These are phyloP conservation scores for Globisporangium ultimum DNA, from an alignment of 352 stramenopile species.

Conservation along the genomic window DNA sequence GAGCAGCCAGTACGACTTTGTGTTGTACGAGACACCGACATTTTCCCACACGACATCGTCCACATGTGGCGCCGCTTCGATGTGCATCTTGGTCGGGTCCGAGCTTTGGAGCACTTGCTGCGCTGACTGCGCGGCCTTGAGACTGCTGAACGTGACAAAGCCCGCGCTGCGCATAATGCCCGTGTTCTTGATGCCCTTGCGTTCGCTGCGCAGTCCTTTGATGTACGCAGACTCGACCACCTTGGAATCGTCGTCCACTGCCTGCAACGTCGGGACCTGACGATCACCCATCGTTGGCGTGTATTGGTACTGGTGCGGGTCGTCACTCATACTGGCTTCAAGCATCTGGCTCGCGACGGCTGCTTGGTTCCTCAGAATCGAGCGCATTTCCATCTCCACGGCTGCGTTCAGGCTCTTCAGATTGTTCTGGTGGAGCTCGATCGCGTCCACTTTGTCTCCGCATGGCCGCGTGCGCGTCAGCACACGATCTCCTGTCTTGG, in stretches of 20 bases:
- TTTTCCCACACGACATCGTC: conserved; percentile 81
- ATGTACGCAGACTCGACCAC: conserved; percentile 63
- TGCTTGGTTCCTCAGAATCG: conserved; percentile 64
- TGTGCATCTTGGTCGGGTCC: conserved; percentile 65
- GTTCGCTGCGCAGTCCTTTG: conserved; percentile 35
- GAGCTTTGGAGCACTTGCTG: conserved; percentile 78
- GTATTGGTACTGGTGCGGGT: conserved; percentile 21
- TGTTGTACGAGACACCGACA: conserved; percentile 71
- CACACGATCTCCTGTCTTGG: conserved; percentile 59
- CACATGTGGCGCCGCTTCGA: conserved; percentile 59
- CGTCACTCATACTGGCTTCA: conserved; percentile 30
- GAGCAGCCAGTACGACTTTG: conserved; percentile 64
- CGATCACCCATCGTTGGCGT: conserved; percentile 12
- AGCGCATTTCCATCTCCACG: conserved; percentile 75
- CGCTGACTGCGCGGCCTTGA: conserved; percentile 68
- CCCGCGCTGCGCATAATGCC: conserved; percentile 71
- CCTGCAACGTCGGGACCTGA: conserved; percentile 24
- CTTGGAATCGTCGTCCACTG: conserved; percentile 29
- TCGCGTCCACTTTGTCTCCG: conserved; percentile 58
- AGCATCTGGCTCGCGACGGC: conserved; percentile 54
- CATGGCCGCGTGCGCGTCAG: conserved; percentile 33
- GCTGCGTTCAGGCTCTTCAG: conserved; percentile 69
- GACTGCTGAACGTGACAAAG: conserved; percentile 80
- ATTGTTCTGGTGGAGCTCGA: conserved; percentile 65
- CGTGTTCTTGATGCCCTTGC: conserved; percentile 29